Percentiles rank a stretch among this genome's conserved stretches.
Evolutionary conservation across 2,329 filamentous ascomycete species (phyloP).

Genomic region (Gaeumannomyces tritici): DNA sequence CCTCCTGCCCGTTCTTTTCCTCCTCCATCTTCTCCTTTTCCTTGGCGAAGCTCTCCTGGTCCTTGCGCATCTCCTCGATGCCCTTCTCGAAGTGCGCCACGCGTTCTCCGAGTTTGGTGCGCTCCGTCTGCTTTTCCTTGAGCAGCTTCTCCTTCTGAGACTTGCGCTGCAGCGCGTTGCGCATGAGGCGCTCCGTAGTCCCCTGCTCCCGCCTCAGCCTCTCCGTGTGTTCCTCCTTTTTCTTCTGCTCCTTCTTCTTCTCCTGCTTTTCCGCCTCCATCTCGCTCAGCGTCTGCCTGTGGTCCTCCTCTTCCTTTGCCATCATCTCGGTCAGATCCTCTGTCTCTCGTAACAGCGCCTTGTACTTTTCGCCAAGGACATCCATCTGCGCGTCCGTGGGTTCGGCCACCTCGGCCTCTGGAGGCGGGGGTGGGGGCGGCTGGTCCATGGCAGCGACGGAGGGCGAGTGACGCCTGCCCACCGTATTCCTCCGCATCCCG

Average conservation of each 20-base stretch:
- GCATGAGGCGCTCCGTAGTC: conserved; percentile 71
- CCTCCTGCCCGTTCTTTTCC: conserved; percentile 41
- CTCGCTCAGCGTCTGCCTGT: conserved; percentile 53
- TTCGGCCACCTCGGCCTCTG: conserved; percentile 32
- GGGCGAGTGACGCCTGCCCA: conserved; percentile 69
- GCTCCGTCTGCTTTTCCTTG: conserved; percentile 57
- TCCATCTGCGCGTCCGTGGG: conserved; percentile 60
- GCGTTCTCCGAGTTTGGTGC: conserved; percentile 60
- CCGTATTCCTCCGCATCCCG: conserved; percentile 48
- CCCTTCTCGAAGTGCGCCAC: conserved; percentile 59
- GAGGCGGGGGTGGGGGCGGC: conserved; percentile 17
- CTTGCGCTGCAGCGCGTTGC: conserved; percentile 68
- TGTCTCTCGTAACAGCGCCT: conserved; percentile 71
- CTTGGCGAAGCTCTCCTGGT: conserved; percentile 42
- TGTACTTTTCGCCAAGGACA: conserved; percentile 72
- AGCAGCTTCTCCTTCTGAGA: conserved; percentile 66
- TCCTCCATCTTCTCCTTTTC: conserved; percentile 42
- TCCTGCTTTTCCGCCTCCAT: conserved; percentile 70
- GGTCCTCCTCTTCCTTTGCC: conserved; percentile 62
- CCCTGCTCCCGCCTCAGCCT: conserved; percentile 76
- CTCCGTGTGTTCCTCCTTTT: conserved; percentile 84
- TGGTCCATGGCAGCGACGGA: conserved; percentile 51
- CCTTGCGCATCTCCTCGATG: conserved; percentile 47
- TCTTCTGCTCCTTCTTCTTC: conserved; percentile 67
- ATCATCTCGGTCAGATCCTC: conserved; percentile 68